Conservation (phyloP, 805 yeast species). For the Lipomyces sp. region DNA sequence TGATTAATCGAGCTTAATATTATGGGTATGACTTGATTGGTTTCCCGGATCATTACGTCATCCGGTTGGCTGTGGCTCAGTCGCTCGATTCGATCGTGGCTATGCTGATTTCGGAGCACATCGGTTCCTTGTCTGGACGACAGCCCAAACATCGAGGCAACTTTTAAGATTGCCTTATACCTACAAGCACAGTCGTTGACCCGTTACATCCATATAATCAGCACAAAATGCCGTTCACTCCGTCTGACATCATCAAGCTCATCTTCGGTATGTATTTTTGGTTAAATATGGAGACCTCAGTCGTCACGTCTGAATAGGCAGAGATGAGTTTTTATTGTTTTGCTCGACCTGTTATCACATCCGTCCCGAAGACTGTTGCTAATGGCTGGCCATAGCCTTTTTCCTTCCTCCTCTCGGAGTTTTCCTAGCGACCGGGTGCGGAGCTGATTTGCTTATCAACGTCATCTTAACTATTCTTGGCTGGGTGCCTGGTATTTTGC, state of each 20-base stretch:
- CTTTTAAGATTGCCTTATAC: background rate
- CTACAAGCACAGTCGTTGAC: background rate
- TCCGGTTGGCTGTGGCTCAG: too few relatives aligned
- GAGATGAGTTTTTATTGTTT: background rate
- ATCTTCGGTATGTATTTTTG: conserved; percentile 47
- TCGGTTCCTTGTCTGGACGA: background rate
- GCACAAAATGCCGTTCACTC: conserved; percentile 54
- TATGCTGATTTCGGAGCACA: background rate
- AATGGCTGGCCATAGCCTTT: conserved; percentile 24
- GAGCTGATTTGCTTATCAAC: conserved; percentile 57
- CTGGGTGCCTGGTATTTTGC: conserved; percentile 65
- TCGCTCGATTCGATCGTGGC: too few relatives aligned
- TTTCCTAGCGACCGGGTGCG: conserved; percentile 63
- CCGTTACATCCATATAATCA: background rate
- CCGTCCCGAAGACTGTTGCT: background rate
- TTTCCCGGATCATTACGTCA: too few relatives aligned
- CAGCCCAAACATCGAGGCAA: too few relatives aligned
- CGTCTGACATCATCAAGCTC: conserved; percentile 59
- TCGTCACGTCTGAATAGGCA: background rate
- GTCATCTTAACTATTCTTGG: conserved; percentile 71
- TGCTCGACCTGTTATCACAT: background rate
- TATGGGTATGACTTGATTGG: too few relatives aligned
- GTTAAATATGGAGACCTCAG: background rate
- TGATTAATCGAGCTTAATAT: too few relatives aligned
- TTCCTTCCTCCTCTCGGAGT: conserved; percentile 64